These are phyloP conservation scores for Rhamnella rubrinervis DNA, from an alignment of 331 rosid species.

Conservation along the genomic window DNA sequence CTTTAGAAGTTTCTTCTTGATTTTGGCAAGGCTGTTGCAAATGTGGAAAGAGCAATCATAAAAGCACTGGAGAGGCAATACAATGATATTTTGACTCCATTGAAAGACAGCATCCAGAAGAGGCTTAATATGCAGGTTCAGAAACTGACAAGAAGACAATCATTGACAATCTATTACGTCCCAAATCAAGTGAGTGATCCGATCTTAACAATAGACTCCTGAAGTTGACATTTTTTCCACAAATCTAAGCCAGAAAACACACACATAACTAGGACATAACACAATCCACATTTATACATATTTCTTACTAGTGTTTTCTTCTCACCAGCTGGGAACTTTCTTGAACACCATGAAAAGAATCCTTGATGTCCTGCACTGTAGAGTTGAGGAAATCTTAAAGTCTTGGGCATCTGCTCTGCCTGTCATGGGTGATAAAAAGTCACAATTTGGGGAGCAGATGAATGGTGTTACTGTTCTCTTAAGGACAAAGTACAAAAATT, in stretches of 20 bases:
- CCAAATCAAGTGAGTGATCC: slow-evolving; percentile 72
- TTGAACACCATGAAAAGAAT: slow-evolving; percentile 91
- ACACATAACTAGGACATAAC: not conserved
- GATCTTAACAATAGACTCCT: slow-evolving; percentile 10
- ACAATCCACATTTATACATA: not conserved
- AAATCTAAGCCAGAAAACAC: not conserved
- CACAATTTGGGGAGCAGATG: slow-evolving; percentile 84
- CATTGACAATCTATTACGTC: slow-evolving; percentile 55
- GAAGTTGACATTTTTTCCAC: slow-evolving; percentile 1
- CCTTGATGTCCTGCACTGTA: slow-evolving; percentile 84
- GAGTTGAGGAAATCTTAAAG: slow-evolving; percentile 88
- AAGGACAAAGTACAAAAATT: slow-evolving; percentile 89
- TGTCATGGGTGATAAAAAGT: slow-evolving; percentile 69
- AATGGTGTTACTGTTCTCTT: slow-evolving; percentile 81
- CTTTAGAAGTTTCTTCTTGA: slow-evolving; percentile 11
- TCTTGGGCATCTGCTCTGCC: slow-evolving; percentile 91
- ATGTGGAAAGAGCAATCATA: slow-evolving; percentile 83
- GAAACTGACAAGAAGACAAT: slow-evolving; percentile 96
- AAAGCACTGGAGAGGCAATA: slow-evolving; percentile 93
- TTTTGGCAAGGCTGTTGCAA: slow-evolving; percentile 67
- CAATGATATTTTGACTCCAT: slow-evolving; percentile 81
- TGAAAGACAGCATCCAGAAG: slow-evolving; percentile 91
- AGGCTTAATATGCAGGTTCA: slow-evolving; percentile 94
- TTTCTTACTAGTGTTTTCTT: slow-evolving; percentile 24
- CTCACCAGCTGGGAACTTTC: slow-evolving; percentile 74